phyloP scores from a whole-genome alignment of 176 grass and related monocot species.

The Stipa capillata region DNA sequence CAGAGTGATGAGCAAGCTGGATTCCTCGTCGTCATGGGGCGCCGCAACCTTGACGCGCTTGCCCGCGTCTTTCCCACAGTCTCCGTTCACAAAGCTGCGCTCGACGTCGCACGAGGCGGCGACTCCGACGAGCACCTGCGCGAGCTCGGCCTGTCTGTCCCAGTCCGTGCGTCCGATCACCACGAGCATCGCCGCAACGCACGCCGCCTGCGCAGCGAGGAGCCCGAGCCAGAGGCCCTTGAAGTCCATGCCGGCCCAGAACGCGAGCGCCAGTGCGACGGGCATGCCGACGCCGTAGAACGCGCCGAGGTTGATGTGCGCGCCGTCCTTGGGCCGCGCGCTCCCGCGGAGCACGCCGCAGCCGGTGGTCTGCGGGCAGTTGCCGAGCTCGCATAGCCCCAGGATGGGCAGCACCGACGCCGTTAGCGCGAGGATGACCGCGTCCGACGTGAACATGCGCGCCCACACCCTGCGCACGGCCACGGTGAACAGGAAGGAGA shows the following conservation, averaged over 20 bases:
- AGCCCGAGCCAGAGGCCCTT: slow-evolving; percentile 84
- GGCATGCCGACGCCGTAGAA: slow-evolving; percentile 91
- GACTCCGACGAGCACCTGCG: slow-evolving; percentile 55
- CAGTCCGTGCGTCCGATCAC: slow-evolving; percentile 66
- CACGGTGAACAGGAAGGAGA: slow-evolving; percentile 50
- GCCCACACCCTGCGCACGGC: slow-evolving; percentile 70
- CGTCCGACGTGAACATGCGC: slow-evolving; percentile 71
- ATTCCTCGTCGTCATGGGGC: slow-evolving; percentile 38
- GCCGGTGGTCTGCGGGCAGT: slow-evolving; percentile 93
- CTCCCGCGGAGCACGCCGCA: slow-evolving; percentile 89
- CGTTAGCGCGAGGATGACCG: slow-evolving; percentile 58
- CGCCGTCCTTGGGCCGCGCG: slow-evolving; percentile 72
- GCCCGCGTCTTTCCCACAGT: slow-evolving; percentile 31
- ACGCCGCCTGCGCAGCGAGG: slow-evolving; percentile 66
- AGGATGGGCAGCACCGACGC: slow-evolving; percentile 79
- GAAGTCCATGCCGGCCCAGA: slow-evolving; percentile 62
- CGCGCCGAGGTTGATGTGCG: slow-evolving; percentile 69
- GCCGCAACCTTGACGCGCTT: slow-evolving; percentile 35
- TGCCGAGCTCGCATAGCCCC: slow-evolving; percentile 87
- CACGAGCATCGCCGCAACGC: slow-evolving; percentile 67
- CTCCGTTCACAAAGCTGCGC: background rate
- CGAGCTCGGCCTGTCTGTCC: slow-evolving; percentile 47
- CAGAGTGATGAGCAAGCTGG: slow-evolving; percentile 45
- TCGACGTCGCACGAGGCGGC: background rate
- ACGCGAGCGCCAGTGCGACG: slow-evolving; percentile 61